phyloP scores from a whole-genome alignment of 306 rosid species.

The Acacia acuminata region DNA sequence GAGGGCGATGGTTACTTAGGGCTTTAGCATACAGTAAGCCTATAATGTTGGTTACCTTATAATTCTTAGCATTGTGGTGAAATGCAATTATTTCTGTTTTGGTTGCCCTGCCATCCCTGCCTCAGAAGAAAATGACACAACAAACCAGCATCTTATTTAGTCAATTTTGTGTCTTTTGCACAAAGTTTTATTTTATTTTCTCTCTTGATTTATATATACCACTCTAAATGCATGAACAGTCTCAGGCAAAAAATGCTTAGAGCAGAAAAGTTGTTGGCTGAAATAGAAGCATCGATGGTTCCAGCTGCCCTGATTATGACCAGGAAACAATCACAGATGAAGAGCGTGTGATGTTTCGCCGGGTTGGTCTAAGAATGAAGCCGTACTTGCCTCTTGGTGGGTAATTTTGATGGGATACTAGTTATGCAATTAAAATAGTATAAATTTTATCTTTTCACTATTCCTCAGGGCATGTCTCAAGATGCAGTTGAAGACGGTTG shows the following conservation, averaged over 20 bases:
- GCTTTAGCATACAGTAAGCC: conserved; percentile 41
- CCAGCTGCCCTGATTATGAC: conserved; percentile 79
- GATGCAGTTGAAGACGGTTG: conserved; percentile 48
- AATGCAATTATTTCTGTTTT: background rate
- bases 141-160: conserved; percentile 20
- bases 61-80: conserved; percentile 28
- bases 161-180: conserved; percentile 16
- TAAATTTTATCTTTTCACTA: conserved; percentile 27
- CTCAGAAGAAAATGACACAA: background rate
- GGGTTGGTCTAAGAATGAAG: conserved; percentile 88
- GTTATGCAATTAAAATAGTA: conserved; percentile 58
- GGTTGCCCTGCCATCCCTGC: background rate
- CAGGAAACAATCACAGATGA: conserved; percentile 95
- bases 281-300: conserved; percentile 77
- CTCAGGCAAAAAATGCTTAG: conserved; percentile 74
- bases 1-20: conserved; percentile 32
- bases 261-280: conserved; percentile 72
- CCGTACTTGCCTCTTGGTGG: conserved; percentile 88
- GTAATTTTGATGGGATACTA: conserved; percentile 75
- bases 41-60: conserved; percentile 32
- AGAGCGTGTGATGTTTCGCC: conserved; percentile 88
- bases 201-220: background rate
- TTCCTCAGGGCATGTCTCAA: conserved; percentile 58
- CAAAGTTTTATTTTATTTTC: conserved; percentile 14
- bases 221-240: conserved; percentile 55